A percentile compares a stretch with the other conserved stretches of the same genome.
Conservation (phyloP, 108 stramenopile genomes). For the Cyclotella baltica region DNA sequence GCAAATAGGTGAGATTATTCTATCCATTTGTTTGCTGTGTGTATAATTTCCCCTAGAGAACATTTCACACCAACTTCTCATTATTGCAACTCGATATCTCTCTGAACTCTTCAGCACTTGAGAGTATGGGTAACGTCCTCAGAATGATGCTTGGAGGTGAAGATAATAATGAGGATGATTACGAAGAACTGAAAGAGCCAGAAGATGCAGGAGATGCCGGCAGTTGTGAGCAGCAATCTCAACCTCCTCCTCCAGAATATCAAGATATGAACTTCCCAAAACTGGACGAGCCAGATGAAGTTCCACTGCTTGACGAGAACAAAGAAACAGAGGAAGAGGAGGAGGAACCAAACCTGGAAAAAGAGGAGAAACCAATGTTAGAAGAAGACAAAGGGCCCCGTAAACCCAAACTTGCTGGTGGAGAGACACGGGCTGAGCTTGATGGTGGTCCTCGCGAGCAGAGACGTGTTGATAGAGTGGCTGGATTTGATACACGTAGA, state of each 20-base stretch:
- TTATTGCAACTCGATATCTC: too few species aligned
- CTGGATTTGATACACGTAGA: slow-evolving; percentile 33
- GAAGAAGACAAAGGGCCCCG: neutral
- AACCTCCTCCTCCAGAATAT: slow-evolving; percentile 12
- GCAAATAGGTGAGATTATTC: slow-evolving; percentile 38
- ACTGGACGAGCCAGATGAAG: slow-evolving; percentile 11
- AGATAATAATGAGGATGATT: slow-evolving; percentile 43
- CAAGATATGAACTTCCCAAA: slow-evolving; percentile 5
- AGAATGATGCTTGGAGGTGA: slow-evolving; percentile 50
- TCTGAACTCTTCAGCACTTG: slow-evolving; percentile 40
- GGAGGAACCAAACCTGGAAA: neutral
- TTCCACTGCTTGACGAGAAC: slow-evolving; percentile 1
- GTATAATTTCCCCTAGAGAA: too few species aligned
- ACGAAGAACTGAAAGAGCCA: slow-evolving; percentile 40
- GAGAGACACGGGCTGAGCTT: slow-evolving; percentile 2
- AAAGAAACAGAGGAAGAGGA: slow-evolving; percentile 3
- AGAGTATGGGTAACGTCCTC: slow-evolving; percentile 47
- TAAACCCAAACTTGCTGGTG: slow-evolving; percentile 35
- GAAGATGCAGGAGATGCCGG: slow-evolving; percentile 22
- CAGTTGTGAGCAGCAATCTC: slow-evolving; percentile 16
- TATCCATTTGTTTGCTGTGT: neutral
- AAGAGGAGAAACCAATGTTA: neutral
- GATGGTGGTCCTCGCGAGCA: slow-evolving; percentile 12
- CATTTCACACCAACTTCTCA: too few species aligned
- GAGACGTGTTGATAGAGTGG: slow-evolving; percentile 29